Conservation (phyloP, 352 stramenopile species). For the Plasmopara muralis region DNA sequence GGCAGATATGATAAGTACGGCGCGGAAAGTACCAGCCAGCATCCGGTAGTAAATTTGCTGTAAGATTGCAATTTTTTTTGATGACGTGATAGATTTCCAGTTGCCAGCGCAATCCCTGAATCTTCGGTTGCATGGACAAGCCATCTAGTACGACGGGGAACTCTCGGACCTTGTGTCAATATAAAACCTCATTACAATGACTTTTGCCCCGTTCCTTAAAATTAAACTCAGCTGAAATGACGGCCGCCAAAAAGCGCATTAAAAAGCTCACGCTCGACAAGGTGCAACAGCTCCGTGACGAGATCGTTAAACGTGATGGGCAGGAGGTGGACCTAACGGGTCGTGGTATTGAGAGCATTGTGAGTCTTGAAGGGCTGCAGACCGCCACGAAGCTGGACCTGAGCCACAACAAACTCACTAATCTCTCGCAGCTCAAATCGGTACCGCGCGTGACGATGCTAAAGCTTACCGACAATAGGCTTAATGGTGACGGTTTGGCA, state of each 20-base stretch:
- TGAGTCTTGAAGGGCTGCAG: conserved; percentile 62
- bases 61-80: no score
- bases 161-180: conserved; percentile 5
- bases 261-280: conserved; percentile 87
- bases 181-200: conserved; percentile 5
- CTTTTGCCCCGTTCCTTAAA: conserved; percentile 1
- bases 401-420: conserved; percentile 83
- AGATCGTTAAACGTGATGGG: conserved; percentile 45
- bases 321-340: conserved; percentile 53
- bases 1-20: no score
- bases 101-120: no score
- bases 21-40: no score
- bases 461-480: conserved; percentile 71
- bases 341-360: conserved; percentile 74
- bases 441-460: conserved; percentile 66
- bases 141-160: background rate
- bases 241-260: conserved; percentile 54
- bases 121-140: no score
- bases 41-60: no score
- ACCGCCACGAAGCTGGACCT: conserved; percentile 66
- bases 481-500: conserved; percentile 58
- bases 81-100: no score
- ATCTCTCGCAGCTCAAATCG: conserved; percentile 61
- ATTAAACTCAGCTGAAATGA: conserved; percentile 1
- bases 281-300: conserved; percentile 40